Evolutionary conservation across 495 filamentous ascomycete species (phyloP).

Genomic region (Achaetomiella virescens): DNA sequence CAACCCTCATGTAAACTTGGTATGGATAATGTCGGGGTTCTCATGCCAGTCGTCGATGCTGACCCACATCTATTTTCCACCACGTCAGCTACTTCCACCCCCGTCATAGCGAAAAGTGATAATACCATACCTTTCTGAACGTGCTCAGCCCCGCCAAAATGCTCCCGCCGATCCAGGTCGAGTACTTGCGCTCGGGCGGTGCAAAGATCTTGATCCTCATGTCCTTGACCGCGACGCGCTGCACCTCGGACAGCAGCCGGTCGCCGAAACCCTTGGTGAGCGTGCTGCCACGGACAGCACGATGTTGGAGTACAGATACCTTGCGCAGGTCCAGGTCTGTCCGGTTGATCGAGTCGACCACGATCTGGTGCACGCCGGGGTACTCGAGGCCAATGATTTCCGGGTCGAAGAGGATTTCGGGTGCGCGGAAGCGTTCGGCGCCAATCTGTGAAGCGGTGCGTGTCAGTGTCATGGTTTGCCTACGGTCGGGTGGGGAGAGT

Average conservation of each 20-base stretch:
- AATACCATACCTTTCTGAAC: constrained; percentile 87
- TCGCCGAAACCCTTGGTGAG: constrained; percentile 89
- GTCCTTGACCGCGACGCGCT: constrained; percentile 88
- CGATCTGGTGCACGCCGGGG: constrained; percentile 93
- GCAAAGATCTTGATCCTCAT: constrained; percentile 99
- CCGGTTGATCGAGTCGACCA: constrained; percentile 90
- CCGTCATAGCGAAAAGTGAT: neutral
- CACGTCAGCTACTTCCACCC: constrained; percentile 2
- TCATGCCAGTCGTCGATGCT: constrained; percentile 99
- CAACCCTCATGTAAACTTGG: constrained; percentile 75
- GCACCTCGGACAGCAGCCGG: constrained; percentile 83
- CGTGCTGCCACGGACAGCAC: constrained; percentile 90
- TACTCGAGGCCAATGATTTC: constrained; percentile 97
- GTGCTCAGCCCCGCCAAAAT: constrained; percentile 96
- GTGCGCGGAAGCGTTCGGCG: constrained; percentile 87
- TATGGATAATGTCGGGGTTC: constrained; percentile 97
- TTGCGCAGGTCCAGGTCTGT: constrained; percentile 98
- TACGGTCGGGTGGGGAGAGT: neutral
- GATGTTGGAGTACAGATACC: constrained; percentile 88
- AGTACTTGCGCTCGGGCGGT: constrained; percentile 95
- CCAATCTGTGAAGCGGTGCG: constrained; percentile 54
- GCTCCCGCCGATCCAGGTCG: constrained; percentile 96
- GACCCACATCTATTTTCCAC: constrained; percentile 81
- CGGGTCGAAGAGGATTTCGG: constrained; percentile 96
- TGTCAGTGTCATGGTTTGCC: constrained; percentile 6